phyloP scores from a whole-genome alignment of 495 filamentous ascomycete genomes.

The Hypoxylon cercidicola region DNA sequence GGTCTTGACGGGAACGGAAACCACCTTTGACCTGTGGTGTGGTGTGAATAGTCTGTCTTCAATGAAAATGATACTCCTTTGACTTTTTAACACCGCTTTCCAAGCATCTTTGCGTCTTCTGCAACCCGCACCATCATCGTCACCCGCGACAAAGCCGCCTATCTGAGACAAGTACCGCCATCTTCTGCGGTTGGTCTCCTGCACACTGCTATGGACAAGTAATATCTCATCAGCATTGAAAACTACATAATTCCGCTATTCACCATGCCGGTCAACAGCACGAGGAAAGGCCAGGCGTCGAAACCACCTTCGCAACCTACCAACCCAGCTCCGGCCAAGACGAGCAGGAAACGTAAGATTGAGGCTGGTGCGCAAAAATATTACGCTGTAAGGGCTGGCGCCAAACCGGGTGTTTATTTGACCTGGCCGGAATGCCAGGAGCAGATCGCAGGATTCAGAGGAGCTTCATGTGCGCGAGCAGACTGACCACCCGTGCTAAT shows the following conservation, averaged over 20 bases:
- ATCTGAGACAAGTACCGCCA: constrained; percentile 41
- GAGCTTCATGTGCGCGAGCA: constrained; percentile 75
- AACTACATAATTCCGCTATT: constrained; percentile 16
- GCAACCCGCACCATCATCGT: constrained; percentile 14
- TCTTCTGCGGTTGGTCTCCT: constrained; percentile 17
- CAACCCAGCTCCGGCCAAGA: constrained; percentile 21
- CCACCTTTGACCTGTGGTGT: constrained; percentile 39
- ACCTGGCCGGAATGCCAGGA: constrained; percentile 82
- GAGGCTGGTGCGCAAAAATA: constrained; percentile 69
- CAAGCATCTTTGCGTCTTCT: constrained; percentile 30
- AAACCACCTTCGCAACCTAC: constrained; percentile 22
- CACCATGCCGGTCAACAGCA: constrained; percentile 38
- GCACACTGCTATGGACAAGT: constrained; percentile 43
- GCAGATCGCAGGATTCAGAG: constrained; percentile 86
- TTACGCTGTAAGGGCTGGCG: constrained; percentile 85
- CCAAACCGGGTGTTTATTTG: constrained; percentile 85
- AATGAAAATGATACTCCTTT: constrained; percentile 48
- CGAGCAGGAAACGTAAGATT: constrained; percentile 55
- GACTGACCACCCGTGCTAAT: constrained; percentile 1
- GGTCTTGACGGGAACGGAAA: constrained; percentile 44
- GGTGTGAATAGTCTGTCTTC: constrained; percentile 29
- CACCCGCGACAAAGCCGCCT: constrained; percentile 40
- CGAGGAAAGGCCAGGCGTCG: constrained; percentile 30
- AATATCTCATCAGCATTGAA: constrained; percentile 11
- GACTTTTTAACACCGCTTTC: constrained; percentile 37